Evolutionary conservation across 805 yeast species (phyloP).

Genomic region (Zygosaccharomyces lentus): DNA sequence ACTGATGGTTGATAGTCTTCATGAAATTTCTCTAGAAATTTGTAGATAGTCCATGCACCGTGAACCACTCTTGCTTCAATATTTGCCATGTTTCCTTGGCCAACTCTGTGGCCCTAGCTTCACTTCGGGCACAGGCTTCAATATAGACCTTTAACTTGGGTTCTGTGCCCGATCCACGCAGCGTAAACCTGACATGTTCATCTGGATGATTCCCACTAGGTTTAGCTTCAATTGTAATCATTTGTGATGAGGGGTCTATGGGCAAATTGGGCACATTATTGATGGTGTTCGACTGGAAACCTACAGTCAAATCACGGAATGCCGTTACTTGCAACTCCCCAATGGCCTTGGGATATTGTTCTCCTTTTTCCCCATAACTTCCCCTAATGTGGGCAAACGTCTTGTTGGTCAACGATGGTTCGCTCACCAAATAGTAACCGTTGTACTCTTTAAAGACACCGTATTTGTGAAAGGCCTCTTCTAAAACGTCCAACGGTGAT

Average conservation of each 20-base stretch:
- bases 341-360: conserved; percentile 43
- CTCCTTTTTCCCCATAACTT: conserved; percentile 22
- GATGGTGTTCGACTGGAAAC: conserved; percentile 66
- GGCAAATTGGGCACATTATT: conserved; percentile 64
- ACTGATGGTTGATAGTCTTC: background rate
- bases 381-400: conserved; percentile 55
- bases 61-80: conserved; percentile 60
- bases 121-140: conserved; percentile 60
- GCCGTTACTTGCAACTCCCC: conserved; percentile 54
- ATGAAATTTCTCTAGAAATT: conserved; percentile 2
- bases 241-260: conserved; percentile 67
- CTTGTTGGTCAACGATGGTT: conserved; percentile 45
- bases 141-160: conserved; percentile 90
- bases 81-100: conserved; percentile 67
- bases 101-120: conserved; percentile 42
- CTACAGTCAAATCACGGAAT: conserved; percentile 84
- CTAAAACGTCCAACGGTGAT: conserved; percentile 43
- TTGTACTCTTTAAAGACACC: conserved; percentile 85
- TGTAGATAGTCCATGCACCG: conserved; percentile 45
- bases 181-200: conserved; percentile 64
- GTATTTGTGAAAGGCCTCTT: conserved; percentile 54
- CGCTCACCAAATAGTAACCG: conserved; percentile 72
- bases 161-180: conserved; percentile 95
- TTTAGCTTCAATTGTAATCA: conserved; percentile 66
- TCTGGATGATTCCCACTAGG: conserved; percentile 20